Base-by-base conservation (phyloP, 805 yeast species). In the Pichia ethanolica region DNA sequence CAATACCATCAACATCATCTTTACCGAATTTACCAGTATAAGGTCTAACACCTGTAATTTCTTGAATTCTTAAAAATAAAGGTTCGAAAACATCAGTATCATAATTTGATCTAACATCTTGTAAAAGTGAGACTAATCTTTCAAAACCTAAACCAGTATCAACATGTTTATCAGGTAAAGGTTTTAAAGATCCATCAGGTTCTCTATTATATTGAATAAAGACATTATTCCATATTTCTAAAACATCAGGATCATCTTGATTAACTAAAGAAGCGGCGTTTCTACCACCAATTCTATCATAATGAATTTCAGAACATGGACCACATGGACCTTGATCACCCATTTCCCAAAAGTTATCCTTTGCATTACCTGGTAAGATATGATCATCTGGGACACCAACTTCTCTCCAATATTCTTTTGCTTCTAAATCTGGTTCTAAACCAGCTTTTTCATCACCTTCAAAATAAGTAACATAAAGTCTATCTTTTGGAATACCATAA, bases 291-390 rank as follows among this genome's bases (percentile, higher is more conserved):
- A 93, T 89, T 71, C 99, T 83, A 70, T 93, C 99, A 68, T 89
- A 93, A 70, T 93, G 99, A 59, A 93, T 79, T 71, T 93, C 99
- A 27, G 96, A 86, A 72, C 99, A 95, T 46, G 99, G 99, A 55
- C 99, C 99, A 75, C 99, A 93, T 44, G 99, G 99, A 58, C 99
- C 99, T 74, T 91, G 98, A 65, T 95, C 99, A 61, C 99, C 99
- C 99, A 93, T 93, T 74, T 93, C 99, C 99, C 99, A 93, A 71
- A 93, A 93, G 72, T 93, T 93, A 68, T 93, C 99, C 64, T 82
- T 74, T 47, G 83, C 86, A 58, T 82, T 73, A 50, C 99, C 99
- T 25, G 97, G 96, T 57, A 93, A 73, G 59, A 93, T 91, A 66
- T 89, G 98, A 65, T 83, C 90, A 58, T 88, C 96, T 35, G 83